Percentiles rank a stretch among this genome's conserved stretches.
These are phyloP conservation scores for Pichia thaimueangensis DNA, from an alignment of 805 yeast species.

Conservation along the genomic window DNA sequence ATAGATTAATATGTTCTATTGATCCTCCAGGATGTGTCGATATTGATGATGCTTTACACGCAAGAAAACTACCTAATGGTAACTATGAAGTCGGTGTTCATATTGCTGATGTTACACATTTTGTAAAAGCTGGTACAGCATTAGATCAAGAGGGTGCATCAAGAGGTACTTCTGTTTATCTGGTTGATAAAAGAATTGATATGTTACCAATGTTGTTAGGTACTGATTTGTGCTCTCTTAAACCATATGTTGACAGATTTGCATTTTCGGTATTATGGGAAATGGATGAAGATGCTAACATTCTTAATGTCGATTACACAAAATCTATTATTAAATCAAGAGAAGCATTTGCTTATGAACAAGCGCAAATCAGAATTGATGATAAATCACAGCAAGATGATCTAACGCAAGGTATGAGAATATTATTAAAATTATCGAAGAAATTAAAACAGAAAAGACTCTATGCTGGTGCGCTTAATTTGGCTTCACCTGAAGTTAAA, in stretches of 20 bases:
- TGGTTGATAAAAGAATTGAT: conserved; percentile 97
- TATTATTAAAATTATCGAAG: conserved; percentile 70
- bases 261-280: conserved; percentile 98
- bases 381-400: conserved; percentile 72
- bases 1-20: conserved; percentile 84
- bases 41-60: conserved; percentile 97
- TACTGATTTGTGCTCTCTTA: conserved; percentile 90
- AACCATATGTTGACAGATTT: conserved; percentile 91
- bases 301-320: conserved; percentile 69
- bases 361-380: conserved; percentile 88
- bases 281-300: conserved; percentile 77
- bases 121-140: conserved; percentile 88
- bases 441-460: conserved; percentile 77
- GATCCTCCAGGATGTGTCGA: conserved; percentile 99
- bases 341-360: conserved; percentile 91
- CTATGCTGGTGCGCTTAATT: conserved; percentile 92
- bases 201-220: conserved; percentile 95
- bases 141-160: conserved; percentile 94
- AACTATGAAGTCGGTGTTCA: conserved; percentile 97
- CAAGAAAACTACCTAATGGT: conserved; percentile 77
- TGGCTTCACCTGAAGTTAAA: conserved; percentile 97
- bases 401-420: conserved; percentile 83
- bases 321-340: conserved; percentile 87
- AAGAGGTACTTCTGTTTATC: conserved; percentile 93
- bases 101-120: conserved; percentile 97